phyloP scores from a whole-genome alignment of 1,284 basidiomycete species.

The Ceratobasidium sp. region DNA sequence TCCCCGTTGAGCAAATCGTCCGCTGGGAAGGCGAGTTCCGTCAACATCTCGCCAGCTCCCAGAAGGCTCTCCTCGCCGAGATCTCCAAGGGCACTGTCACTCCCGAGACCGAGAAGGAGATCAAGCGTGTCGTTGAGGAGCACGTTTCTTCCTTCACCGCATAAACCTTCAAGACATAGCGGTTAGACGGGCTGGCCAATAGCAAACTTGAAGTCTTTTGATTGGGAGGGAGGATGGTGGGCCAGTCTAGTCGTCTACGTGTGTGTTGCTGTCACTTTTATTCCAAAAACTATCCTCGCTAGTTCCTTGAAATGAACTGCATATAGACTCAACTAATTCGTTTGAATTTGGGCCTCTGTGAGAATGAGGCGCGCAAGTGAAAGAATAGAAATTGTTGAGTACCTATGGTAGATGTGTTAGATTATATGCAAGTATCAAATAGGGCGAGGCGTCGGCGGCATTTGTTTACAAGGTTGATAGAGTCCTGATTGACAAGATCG shows the following conservation, averaged over 20 bases:
- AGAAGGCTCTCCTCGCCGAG: slow-evolving; percentile 78
- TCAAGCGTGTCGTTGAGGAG: slow-evolving; percentile 84
- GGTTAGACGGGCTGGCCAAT: background rate
- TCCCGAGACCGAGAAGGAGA: slow-evolving; percentile 89
- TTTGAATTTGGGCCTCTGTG: no score
- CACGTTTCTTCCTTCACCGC: slow-evolving; percentile 85
- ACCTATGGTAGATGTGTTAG: no score
- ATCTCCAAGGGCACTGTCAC: slow-evolving; percentile 86
- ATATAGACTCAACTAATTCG: slow-evolving; percentile 23
- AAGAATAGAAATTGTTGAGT: no score
- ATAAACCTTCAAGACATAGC: slow-evolving; percentile 1
- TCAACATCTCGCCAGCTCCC: slow-evolving; percentile 76
- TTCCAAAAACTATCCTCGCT: slow-evolving; percentile 25
- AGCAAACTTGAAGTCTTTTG: slow-evolving; percentile 28
- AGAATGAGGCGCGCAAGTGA: no score
- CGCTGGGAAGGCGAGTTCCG: slow-evolving; percentile 94
- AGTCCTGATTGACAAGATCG: slow-evolving; percentile 46
- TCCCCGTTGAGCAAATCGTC: slow-evolving; percentile 94
- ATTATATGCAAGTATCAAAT: no score
- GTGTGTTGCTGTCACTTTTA: slow-evolving; percentile 7
- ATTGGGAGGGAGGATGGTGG: background rate
- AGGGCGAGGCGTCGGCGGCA: no score
- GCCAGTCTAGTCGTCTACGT: slow-evolving; percentile 26
- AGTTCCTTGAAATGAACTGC: slow-evolving; percentile 32
- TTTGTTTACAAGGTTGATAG: background rate